Evolutionary conservation across 106 monocot genomes (phyloP).

Genomic region (Platanthera guangdongensis): DNA sequence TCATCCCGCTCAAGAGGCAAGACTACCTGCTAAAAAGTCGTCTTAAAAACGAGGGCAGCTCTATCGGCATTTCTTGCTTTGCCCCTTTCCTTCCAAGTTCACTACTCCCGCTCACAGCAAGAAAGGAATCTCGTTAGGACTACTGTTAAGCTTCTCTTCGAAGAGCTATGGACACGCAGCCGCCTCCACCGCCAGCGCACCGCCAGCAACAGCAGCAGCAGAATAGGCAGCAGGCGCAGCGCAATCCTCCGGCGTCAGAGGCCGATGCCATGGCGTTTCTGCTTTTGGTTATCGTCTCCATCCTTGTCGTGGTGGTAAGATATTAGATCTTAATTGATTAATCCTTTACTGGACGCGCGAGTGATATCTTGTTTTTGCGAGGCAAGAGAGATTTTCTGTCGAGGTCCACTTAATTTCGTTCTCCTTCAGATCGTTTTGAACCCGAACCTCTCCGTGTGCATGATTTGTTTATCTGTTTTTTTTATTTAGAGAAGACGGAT

Average conservation of each 20-base stretch:
- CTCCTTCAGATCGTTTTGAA: background rate
- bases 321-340: background rate
- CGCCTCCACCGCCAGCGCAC: background rate
- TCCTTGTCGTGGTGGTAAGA: constrained; percentile 17
- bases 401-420: no score
- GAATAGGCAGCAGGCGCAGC: background rate
- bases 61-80: background rate
- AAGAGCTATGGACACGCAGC: constrained; percentile 8
- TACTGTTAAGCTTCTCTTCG: background rate
- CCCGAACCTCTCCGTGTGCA: background rate
- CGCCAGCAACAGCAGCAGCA: constrained; percentile 5
- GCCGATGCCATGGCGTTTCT: constrained; percentile 6
- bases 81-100: background rate
- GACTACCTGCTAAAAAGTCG: no score
- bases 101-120: no score
- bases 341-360: background rate
- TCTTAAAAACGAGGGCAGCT: no score
- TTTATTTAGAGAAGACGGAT: background rate
- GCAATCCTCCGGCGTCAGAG: background rate
- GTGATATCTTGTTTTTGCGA: background rate
- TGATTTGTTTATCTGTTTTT: no score
- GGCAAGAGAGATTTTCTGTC: background rate
- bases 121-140: background rate
- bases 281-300: background rate
- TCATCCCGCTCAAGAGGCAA: no score